A percentile compares a stretch with the other conserved stretches of the same genome.
Evolutionary conservation across 768 basidiomycete species (phyloP).

Genomic region (Coprinellus micaceus): DNA sequence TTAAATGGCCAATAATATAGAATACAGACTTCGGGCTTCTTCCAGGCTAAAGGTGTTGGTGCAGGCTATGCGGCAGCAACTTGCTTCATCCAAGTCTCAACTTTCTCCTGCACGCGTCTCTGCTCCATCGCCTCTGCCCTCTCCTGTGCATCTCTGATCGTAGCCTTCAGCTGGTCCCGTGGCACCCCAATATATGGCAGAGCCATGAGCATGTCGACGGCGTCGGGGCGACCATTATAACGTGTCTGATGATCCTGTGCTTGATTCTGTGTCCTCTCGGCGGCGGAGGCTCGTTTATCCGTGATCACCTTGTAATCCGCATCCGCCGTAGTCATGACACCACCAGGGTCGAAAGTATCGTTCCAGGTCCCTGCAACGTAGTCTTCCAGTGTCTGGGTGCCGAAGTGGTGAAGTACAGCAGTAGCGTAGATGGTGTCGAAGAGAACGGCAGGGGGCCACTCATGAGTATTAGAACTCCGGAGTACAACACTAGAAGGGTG

Average conservation of each 20-base stretch:
- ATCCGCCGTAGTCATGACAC: too few species aligned
- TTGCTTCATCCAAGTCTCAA: slow-evolving; percentile 12
- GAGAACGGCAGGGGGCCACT: slow-evolving; percentile 18
- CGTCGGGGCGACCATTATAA: too few species aligned
- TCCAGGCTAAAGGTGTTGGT: too few species aligned
- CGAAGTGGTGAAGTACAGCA: slow-evolving; percentile 15
- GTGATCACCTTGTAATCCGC: too few species aligned
- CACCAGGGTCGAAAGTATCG: too few species aligned
- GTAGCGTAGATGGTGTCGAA: slow-evolving; percentile 18
- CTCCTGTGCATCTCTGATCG: slow-evolving; percentile 11
- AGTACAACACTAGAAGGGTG: slow-evolving; percentile 8
- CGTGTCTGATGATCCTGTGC: slow-evolving; percentile 9
- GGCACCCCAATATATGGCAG: slow-evolving; percentile 14
- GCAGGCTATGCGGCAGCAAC: too few species aligned
- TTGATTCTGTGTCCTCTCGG: too few species aligned
- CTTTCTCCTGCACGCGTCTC: slow-evolving; percentile 16
- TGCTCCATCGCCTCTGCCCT: slow-evolving; percentile 11
- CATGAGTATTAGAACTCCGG: slow-evolving; percentile 9
- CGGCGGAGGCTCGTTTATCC: too few species aligned
- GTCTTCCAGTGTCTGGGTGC: slow-evolving; percentile 8
- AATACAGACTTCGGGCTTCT: too few species aligned
- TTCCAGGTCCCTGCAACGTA: too few species aligned
- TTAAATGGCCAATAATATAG: too few species aligned
- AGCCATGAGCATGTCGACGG: too few species aligned
- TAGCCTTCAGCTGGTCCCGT: slow-evolving; percentile 9